These are phyloP conservation scores for Rosa lucieae DNA, from an alignment of 306 rosid species.

Conservation along the genomic window DNA sequence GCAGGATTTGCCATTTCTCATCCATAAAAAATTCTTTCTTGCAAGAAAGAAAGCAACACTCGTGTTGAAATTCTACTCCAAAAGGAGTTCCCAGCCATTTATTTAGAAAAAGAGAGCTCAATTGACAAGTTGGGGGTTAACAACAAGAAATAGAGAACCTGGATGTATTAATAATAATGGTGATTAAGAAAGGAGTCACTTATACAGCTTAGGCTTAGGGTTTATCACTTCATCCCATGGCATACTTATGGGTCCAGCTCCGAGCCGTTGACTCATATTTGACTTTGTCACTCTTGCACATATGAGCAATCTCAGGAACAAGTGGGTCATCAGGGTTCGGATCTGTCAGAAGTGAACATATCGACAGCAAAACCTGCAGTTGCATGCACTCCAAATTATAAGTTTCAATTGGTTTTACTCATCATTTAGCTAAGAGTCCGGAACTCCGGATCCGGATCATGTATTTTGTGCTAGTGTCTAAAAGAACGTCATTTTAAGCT, in stretches of 20 bases:
- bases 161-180: neutral
- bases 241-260: conserved; percentile 92
- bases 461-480: neutral
- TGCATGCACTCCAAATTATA: neutral
- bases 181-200: neutral
- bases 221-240: conserved; percentile 57
- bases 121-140: neutral
- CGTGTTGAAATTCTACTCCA: neutral
- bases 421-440: neutral
- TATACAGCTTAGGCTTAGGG: neutral
- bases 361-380: conserved; percentile 76
- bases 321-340: conserved; percentile 96
- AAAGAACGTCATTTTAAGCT: neutral
- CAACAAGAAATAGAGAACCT: neutral
- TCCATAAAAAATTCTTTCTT: neutral
- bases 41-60: neutral
- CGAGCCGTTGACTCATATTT: conserved; percentile 83
- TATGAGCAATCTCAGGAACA: conserved; percentile 91
- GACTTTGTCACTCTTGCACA: conserved; percentile 72
- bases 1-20: too few species aligned
- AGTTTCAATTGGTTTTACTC: neutral
- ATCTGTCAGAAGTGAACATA: conserved; percentile 82
- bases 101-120: conserved; percentile 4
- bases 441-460: neutral
- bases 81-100: neutral